Base-by-base conservation (phyloP, 2,329 filamentous ascomycete genomes). In the Colletotrichum endophyticum region DNA sequence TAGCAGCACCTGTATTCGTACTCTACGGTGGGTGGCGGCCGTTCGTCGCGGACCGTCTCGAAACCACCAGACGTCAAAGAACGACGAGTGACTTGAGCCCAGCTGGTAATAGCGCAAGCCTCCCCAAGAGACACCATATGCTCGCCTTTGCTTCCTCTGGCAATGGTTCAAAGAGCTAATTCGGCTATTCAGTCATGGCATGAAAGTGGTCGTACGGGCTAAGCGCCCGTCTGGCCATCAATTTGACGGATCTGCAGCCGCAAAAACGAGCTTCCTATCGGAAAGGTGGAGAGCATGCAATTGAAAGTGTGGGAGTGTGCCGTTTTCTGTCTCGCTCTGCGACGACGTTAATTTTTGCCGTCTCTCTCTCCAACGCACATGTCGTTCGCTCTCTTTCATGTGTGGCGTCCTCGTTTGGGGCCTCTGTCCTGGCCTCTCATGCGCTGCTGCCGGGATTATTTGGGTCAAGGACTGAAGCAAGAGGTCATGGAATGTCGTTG, bases 401-500 rank as follows among this genome's bases (percentile, higher is more conserved):
- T 66, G 61, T 73, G 32, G 70, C 57, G 56, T 63, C 57, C 44
- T 76, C 49, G 59, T 36, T 27, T 53, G 53, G 73, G 59, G 62
- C 30, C 66, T 39, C 57, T 61, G 32, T 44, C 22, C 27, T 73
- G 73, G 71, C 74, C 70, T 76, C 57, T 62, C 32, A 27, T 53
- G 70, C 57, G 70, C 25, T 67, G 62, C 32, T 73, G 49, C 39
- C 28, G 56, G 69, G 70, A 61, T 74, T 66, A 70, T 70, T 74
- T 76, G 70, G 64, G 34, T 44, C 36, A 34, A 44, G 2, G 16
- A 12, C 32, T 53, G 28, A 36, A 36, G 32, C 62, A 39, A 39
- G 62, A 68, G 25, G 63, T 49, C 39, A 76, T 64, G 64, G 70
- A 69, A 76, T 76, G 70, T 73, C 72, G 74, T 76, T 28, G 70